These are phyloP conservation scores for Lathyrus oleraceus DNA, from an alignment of 306 rosid species.

Conservation along the genomic window DNA sequence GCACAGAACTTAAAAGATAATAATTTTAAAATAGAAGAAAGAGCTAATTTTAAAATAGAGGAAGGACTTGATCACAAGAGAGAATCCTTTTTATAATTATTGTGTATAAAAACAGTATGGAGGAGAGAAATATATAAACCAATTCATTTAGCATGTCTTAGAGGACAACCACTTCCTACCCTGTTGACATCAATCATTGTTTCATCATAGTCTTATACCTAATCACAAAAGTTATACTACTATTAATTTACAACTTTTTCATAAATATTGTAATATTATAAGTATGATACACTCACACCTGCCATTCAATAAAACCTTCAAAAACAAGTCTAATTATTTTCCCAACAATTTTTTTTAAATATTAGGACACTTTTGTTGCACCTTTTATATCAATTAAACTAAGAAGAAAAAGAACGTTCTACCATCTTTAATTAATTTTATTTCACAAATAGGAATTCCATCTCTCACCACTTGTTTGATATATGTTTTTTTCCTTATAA, in stretches of 20 bases:
- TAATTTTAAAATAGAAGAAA: too few relatives aligned
- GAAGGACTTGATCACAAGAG: too few relatives aligned
- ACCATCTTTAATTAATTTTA: not conserved
- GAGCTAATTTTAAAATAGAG: too few relatives aligned
- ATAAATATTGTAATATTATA: too few relatives aligned
- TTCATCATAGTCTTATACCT: conserved; percentile 32
- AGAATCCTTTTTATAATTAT: too few relatives aligned
- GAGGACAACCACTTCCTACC: conserved; percentile 25
- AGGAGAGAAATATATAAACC: conserved; percentile 30
- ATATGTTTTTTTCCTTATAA: not conserved
- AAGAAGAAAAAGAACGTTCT: not conserved
- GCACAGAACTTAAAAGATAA: too few relatives aligned
- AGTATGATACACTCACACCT: too few relatives aligned
- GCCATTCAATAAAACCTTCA: conserved; percentile 20
- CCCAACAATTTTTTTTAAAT: not conserved
- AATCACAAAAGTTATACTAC: too few relatives aligned
- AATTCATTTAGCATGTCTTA: conserved; percentile 27
- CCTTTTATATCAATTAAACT: not conserved
- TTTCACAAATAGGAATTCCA: not conserved
- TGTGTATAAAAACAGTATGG: not conserved
- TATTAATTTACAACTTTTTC: too few relatives aligned
- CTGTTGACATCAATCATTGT: conserved; percentile 49
- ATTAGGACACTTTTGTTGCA: not conserved
- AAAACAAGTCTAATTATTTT: conserved; percentile 3
- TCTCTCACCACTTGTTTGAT: not conserved